Base-by-base conservation (phyloP, 2,329 filamentous ascomycete genomes). In the Fusarium duplospermum region DNA sequence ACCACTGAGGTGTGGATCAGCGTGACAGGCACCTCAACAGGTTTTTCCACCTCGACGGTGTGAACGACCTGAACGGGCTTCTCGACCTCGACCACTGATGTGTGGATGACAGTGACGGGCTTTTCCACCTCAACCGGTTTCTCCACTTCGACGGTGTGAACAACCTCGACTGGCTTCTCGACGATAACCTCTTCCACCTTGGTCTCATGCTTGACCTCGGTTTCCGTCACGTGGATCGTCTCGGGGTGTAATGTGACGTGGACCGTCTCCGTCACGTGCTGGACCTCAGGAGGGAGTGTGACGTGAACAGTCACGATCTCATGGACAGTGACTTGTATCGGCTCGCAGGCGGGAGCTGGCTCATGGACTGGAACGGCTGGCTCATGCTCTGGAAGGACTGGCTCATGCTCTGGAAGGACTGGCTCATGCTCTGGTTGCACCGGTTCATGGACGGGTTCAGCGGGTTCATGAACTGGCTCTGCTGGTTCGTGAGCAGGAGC, bases 41-140 rank as follows among this genome's bases (percentile, higher is more conserved):
- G 36, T 4, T 60, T 60, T 13, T 60, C 58, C 7, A 60, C 38
- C 8, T 45, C 58, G 24, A 42, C 40, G 5, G 70, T 73, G 13
- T 73, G 60, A 1, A 73, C 16, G 0, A 73, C 56, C 14, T 66
- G 70, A 1, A 72, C 58, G 0, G 69, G 70, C 3, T 72, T 72
- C 13, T 72, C 70, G 0, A 72, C 59, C 27, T 72, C 65, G 27
- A 69, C 50, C 14, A 69, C 13, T 0, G 67, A 67, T 9, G 67
- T 61, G 38, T 45, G 38, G 3, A 61, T 61, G 38, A 47, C 24
- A n/a, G 58, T 61, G 59, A 62, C 59, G 31, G 31, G 31, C 13
- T 13, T 33, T 11, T 33, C 31, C 31, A 33, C 31, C 13, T 33
- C 31, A 11, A 33, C 31, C 13, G 31, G 31, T 11, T 33, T 33